phyloP scores from a whole-genome alignment of 2,329 filamentous ascomycete genomes.

The Ophiostoma perfectum region DNA sequence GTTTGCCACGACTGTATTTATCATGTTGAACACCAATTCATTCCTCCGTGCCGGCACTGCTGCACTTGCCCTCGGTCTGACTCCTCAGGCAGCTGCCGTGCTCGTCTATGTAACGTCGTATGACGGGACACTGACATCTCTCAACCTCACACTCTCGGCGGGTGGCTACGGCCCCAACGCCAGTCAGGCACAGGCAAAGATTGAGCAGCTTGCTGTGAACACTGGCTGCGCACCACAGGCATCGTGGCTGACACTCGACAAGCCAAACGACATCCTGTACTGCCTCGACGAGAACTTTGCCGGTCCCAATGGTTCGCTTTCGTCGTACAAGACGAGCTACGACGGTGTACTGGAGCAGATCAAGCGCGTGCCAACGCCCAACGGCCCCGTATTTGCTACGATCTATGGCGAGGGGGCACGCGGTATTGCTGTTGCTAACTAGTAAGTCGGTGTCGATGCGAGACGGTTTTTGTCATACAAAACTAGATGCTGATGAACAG shows the following conservation, averaged over 20 bases:
- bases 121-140: conserved; percentile 44
- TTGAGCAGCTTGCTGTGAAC: conserved; percentile 41
- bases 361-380: conserved; percentile 33
- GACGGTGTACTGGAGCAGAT: conserved; percentile 40
- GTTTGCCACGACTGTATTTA: not conserved
- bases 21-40: conserved; percentile 1
- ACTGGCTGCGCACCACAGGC: conserved; percentile 49
- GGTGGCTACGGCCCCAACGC: conserved; percentile 10
- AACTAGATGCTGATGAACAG: not conserved
- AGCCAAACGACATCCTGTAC: conserved; percentile 46
- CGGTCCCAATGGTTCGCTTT: conserved; percentile 45
- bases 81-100: conserved; percentile 34
- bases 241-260: conserved; percentile 56
- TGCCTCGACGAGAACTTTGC: conserved; percentile 55
- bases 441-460: conserved; percentile 35
- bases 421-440: conserved; percentile 43
- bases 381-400: conserved; percentile 42
- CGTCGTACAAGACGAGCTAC: conserved; percentile 36
- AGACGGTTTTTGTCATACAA: not conserved
- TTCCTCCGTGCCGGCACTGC: conserved; percentile 24
- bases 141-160: conserved; percentile 37
- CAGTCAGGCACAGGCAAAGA: conserved; percentile 28
- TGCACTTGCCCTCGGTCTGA: conserved; percentile 27
- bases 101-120: conserved; percentile 48
- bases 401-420: conserved; percentile 40